Evolutionary conservation across 371 early-diverging fungal species (phyloP), one percentile per base, ranked within the genome.

Genomic region (Rhizopus arrhizus): DNA sequence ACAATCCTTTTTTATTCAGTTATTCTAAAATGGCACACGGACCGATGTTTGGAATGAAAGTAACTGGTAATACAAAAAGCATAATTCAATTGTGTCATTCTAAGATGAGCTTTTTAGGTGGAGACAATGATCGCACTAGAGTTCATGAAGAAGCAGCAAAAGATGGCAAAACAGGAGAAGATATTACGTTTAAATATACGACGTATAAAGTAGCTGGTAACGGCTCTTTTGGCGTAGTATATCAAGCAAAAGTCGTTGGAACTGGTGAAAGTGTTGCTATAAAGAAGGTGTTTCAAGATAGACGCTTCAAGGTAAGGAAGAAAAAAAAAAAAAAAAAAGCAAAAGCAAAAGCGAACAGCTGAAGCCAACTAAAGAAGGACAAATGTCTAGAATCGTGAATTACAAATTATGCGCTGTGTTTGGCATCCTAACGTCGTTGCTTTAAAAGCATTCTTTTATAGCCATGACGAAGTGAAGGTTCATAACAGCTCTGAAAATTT

Each of bases 201-300:
- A 92, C 91, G 64, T 88, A 86, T 74, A 92, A 93, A 68, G 89
- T 94, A 36, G 84, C 95, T 41, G 98, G 98, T 51, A 95, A 95
- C 69, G 98, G 98, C 11, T 93, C 95, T 28, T 97, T 97, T 77
- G 98, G 98, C 42, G 96, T 96, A 10, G 98, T 97, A 11, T 95
- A 91, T 72, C 94, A 94, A 79, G 98, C 96, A 34, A 90, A 92
- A 72, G 75, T 95, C n/a, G 76, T 91, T 16, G 84, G 86, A 56
- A 80, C 86, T 41, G 84, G 85, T 41, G 94, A 95, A 67, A 82
- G 82, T 43, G 88, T 88, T 10, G 98, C 98, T 59, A 94, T 97
- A 56, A 97, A 97, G 77, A 95, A 95, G 76, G 98, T 97, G 4
- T 77, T 95, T 34, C 98, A 97, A 82, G 98, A 97, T 74, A 92